Evolutionary conservation across 169 alveolate species (phyloP).

Genomic region (Plasmodium fragile): DNA sequence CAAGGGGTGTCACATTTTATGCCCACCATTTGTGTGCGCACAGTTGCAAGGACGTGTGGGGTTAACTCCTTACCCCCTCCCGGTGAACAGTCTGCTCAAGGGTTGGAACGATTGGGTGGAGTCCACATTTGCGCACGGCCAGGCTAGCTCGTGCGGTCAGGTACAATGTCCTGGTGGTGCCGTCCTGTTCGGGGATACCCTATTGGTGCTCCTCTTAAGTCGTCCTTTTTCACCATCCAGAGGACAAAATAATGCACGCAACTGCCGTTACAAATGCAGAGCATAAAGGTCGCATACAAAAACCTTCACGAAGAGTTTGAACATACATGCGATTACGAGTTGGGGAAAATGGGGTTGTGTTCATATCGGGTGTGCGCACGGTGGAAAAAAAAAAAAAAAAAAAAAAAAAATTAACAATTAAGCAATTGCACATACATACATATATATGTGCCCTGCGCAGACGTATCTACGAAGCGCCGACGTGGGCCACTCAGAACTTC

Average conservation of each 20-base stretch:
- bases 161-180: neutral
- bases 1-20: neutral
- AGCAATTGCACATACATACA: neutral
- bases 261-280: neutral
- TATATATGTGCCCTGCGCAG: neutral
- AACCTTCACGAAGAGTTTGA: neutral
- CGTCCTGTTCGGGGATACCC: neutral
- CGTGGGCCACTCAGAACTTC: conserved; percentile 86
- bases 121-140: neutral
- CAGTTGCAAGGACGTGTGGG: neutral
- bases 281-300: neutral
- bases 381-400: conserved; percentile 1
- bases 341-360: neutral
- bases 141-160: neutral
- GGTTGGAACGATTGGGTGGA: neutral
- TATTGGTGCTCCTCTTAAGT: neutral
- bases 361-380: neutral
- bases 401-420: neutral
- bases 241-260: neutral
- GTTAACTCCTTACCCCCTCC: neutral
- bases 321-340: neutral
- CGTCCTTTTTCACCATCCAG: neutral
- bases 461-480: neutral
- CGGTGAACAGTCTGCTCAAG: neutral
- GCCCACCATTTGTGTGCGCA: neutral